A percentile compares a stretch with the other conserved stretches of the same genome.
Evolutionary conservation across 73 alveolate species (phyloP).

Genomic region (Paramecium tetraurelia): DNA sequence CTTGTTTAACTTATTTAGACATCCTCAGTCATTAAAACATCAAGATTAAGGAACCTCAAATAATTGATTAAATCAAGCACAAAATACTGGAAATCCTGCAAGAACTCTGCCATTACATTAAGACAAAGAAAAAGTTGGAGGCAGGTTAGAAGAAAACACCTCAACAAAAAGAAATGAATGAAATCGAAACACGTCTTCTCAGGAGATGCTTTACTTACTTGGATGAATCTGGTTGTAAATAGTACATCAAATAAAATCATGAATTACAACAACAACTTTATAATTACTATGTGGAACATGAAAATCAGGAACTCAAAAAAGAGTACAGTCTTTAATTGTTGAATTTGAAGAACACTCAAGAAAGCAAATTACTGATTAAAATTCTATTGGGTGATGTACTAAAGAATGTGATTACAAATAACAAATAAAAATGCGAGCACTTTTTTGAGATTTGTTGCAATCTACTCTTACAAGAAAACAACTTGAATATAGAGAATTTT

Average conservation of each 20-base stretch:
- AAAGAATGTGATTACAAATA: neutral
- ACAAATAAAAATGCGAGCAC: constrained; percentile 14
- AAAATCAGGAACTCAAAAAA: neutral
- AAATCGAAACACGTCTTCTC: neutral
- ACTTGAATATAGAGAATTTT: neutral
- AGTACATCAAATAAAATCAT: neutral
- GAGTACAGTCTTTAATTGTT: neutral
- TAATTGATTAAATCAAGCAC: neutral
- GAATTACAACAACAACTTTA: neutral
- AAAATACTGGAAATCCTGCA: neutral
- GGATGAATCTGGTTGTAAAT: neutral
- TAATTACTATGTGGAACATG: constrained; percentile 3
- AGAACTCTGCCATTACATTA: neutral
- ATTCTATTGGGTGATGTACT: neutral
- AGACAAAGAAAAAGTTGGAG: neutral
- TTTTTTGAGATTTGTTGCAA: neutral
- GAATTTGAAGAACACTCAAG: neutral
- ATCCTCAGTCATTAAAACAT: neutral
- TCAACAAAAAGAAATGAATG: neutral
- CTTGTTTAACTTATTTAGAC: constrained; percentile 33
- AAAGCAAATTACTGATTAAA: neutral
- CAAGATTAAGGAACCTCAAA: neutral
- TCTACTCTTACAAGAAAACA: neutral
- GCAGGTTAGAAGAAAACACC: neutral
- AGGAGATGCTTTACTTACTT: neutral